phyloP scores from a whole-genome alignment of 2,329 filamentous ascomycete genomes.

The Colletotrichum destructivum region DNA sequence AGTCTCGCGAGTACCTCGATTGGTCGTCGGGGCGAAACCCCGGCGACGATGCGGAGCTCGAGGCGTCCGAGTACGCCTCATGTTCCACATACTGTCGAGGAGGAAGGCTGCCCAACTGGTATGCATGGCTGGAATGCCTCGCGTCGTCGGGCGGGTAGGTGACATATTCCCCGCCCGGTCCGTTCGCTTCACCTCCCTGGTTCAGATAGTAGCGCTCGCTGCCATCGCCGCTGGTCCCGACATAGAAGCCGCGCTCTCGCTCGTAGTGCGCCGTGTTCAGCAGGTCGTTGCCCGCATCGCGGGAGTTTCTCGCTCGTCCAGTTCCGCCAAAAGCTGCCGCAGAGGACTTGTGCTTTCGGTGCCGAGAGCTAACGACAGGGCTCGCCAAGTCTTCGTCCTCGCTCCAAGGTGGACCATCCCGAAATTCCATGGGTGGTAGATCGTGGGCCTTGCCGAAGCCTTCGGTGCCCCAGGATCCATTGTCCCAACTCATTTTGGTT shows the following conservation, averaged over 20 bases:
- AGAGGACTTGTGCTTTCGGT: constrained; percentile 87
- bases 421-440: constrained; percentile 86
- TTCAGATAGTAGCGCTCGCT: constrained; percentile 83
- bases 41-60: constrained; percentile 72
- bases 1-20: constrained; percentile 89
- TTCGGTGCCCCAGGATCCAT: constrained; percentile 63
- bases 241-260: constrained; percentile 76
- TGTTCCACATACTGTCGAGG: constrained; percentile 63
- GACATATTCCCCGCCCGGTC: constrained; percentile 84
- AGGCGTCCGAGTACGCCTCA: constrained; percentile 71
- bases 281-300: constrained; percentile 55
- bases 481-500: constrained; percentile 72
- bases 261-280: constrained; percentile 67
- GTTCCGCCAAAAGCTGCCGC: constrained; percentile 63
- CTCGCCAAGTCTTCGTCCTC: constrained; percentile 96
- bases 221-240: constrained; percentile 78
- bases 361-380: constrained; percentile 87
- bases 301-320: constrained; percentile 61
- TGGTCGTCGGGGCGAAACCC: constrained; percentile 75
- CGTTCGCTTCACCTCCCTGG: constrained; percentile 79
- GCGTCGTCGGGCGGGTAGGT: constrained; percentile 80
- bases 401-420: constrained; percentile 91
- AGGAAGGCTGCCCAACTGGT: constrained; percentile 62
- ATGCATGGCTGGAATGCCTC: constrained; percentile 68
- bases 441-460: constrained; percentile 73